These are phyloP conservation scores for Hypoxylon sp. DNA, from an alignment of 2,329 filamentous ascomycete species.

Conservation along the genomic window DNA sequence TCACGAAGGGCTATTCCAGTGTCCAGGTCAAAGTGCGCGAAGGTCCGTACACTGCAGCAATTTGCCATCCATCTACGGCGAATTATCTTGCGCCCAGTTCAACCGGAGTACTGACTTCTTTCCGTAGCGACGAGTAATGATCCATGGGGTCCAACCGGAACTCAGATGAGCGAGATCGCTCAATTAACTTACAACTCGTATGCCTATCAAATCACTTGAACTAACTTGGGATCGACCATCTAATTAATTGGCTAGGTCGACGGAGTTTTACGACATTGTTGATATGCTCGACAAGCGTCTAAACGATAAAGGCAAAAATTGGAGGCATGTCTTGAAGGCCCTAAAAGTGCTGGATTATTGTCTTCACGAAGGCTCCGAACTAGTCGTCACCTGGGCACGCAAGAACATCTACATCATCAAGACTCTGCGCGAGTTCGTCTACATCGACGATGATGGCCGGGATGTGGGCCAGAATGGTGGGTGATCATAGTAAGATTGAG, in stretches of 20 bases:
- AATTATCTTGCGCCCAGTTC: conserved; percentile 16
- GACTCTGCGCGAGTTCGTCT: conserved; percentile 96
- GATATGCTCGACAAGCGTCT: conserved; percentile 99
- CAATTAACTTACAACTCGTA: conserved; percentile 98
- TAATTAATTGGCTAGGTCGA: conserved; percentile 72
- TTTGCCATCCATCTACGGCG: conserved; percentile 37
- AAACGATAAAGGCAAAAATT: conserved; percentile 99
- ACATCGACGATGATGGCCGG: conserved; percentile 93
- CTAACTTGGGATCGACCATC: conserved; percentile 20
- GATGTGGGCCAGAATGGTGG: conserved; percentile 97
- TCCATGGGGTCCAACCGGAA: conserved; percentile 97
- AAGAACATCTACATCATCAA: conserved; percentile 99
- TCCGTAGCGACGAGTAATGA: conserved; percentile 95
- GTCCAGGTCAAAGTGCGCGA: conserved; percentile 99
- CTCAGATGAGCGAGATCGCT: conserved; percentile 98
- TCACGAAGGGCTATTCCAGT: conserved; percentile 97
- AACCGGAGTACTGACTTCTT: conserved; percentile 50
- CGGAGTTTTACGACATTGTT: conserved; percentile 99
- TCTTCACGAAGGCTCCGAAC: conserved; percentile 94
- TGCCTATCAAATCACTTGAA: conserved; percentile 54
- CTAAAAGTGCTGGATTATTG: conserved; percentile 98
- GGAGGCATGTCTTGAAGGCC: conserved; percentile 97
- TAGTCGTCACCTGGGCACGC: conserved; percentile 97
- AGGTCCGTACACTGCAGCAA: conserved; percentile 69
- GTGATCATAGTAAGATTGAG: conserved; percentile 53